Base-by-base conservation (phyloP, 768 basidiomycete genomes). In the Lepiota subincarnata region DNA sequence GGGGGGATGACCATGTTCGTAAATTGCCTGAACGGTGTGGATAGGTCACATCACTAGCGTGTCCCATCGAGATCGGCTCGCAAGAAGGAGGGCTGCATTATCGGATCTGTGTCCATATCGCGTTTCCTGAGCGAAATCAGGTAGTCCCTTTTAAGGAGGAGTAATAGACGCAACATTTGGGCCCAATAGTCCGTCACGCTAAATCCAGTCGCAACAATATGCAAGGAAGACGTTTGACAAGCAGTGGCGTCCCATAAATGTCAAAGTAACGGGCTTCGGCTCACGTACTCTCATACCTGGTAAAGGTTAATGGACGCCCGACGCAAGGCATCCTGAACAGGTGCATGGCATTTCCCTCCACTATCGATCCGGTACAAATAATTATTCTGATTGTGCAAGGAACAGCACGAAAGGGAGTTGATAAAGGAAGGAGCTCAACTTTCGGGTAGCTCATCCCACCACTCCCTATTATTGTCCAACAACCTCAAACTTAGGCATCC, bases 401-500 rank as follows among this genome's bases (percentile, higher is more conserved):
- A 65, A 63, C 58, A 62, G 60, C 62, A 62, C 60, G 57, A 64
- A 62, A 60, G 65, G 61, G 60, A 64, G 68, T 72, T 71, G 68
- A 74, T 75, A 78, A 73, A 77, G 70, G 61, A 54, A 54, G 39
- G 55, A 57, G 55, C 66, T 63, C 67, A 66, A 61, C 68, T 71
- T 73, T 68, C 70, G 70, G 67, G 65, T 68, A 73, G 62, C 65
- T 67, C 70, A 66, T 63, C 70, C 70, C 72, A 70, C 70, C 68
- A 65, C 69, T 66, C 68, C 67, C 68, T 56, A 67, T 71, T 56
- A 67, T 71, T 76, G 75, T 77, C 78, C 62, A 78, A 79, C 77
- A 78, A 74, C 76, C 76, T 80, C 76, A 77, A 79, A 65, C 73
- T 79, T 71, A 71, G 64, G 60, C 68, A 62, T 66, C 61, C 67